phyloP scores from a whole-genome alignment of 1,284 basidiomycete genomes.

The Ceratobasidium sp. region DNA sequence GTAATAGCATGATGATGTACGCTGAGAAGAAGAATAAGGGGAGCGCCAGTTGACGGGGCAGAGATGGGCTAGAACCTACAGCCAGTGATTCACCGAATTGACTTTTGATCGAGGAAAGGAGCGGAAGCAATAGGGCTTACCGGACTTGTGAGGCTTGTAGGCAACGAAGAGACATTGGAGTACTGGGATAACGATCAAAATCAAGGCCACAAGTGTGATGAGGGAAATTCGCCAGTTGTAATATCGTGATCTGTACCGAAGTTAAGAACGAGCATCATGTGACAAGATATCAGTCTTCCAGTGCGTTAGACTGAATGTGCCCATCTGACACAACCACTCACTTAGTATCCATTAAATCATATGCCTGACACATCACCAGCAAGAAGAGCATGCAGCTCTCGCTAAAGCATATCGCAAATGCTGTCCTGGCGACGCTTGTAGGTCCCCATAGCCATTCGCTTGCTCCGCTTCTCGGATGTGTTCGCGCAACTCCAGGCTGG shows the following conservation, averaged over 20 bases:
- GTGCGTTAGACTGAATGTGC: background rate
- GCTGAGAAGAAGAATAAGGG: slow-evolving; percentile 32
- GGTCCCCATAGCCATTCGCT: slow-evolving; percentile 28
- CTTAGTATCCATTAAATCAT: slow-evolving; percentile 37
- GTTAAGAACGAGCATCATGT: background rate
- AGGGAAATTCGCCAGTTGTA: slow-evolving; percentile 43
- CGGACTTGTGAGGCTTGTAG: slow-evolving; percentile 35
- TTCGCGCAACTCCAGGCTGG: slow-evolving; percentile 7
- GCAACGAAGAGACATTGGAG: slow-evolving; percentile 41
- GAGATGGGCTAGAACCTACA: background rate
- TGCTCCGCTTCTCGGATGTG: background rate
- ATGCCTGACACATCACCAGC: slow-evolving; percentile 41
- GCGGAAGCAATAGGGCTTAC: slow-evolving; percentile 10
- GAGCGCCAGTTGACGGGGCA: slow-evolving; percentile 23
- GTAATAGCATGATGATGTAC: slow-evolving; percentile 21
- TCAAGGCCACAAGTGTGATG: slow-evolving; percentile 40
- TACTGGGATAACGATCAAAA: slow-evolving; percentile 41
- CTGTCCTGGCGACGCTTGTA: slow-evolving; percentile 36
- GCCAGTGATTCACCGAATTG: background rate
- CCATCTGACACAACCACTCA: background rate
- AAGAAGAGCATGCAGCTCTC: slow-evolving; percentile 42
- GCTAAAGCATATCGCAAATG: slow-evolving; percentile 43
- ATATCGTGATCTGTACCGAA: slow-evolving; percentile 31
- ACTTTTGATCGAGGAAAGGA: background rate
- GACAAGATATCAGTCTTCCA: background rate